Evolutionary conservation across 2,329 filamentous ascomycete genomes (phyloP).

Genomic region (Pestalotiopsis sp.): DNA sequence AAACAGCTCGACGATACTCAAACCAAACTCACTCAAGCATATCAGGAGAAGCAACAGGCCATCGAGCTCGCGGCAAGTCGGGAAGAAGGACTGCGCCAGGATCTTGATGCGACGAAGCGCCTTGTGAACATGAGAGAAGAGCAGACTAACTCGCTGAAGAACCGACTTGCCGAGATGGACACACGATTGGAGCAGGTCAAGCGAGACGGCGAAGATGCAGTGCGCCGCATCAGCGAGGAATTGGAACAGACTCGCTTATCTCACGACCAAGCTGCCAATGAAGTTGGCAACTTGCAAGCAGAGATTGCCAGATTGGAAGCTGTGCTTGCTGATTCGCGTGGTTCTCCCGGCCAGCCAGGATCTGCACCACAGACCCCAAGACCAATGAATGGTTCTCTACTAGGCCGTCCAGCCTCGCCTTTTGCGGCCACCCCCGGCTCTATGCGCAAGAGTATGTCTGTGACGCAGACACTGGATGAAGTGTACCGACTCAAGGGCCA

Average conservation of each 20-base stretch:
- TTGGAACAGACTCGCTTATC: conserved; percentile 56
- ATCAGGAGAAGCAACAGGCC: conserved; percentile 80
- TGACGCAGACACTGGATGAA: conserved; percentile 65
- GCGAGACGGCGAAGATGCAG: conserved; percentile 65
- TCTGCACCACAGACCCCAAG: conserved; percentile 64
- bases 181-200: conserved; percentile 62
- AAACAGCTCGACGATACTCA: conserved; percentile 82
- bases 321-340: conserved; percentile 41
- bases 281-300: conserved; percentile 51
- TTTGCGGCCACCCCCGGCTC: conserved; percentile 61
- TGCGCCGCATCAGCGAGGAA: conserved; percentile 57
- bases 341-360: conserved; percentile 36
- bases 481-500: conserved; percentile 70
- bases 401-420: conserved; percentile 58
- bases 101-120: conserved; percentile 78
- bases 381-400: conserved; percentile 53
- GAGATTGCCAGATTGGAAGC: conserved; percentile 57
- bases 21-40: conserved; percentile 82
- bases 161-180: conserved; percentile 71
- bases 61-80: conserved; percentile 79
- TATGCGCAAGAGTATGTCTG: conserved; percentile 59
- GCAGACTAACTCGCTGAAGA: conserved; percentile 71
- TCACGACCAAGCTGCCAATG: conserved; percentile 48
- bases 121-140: conserved; percentile 82
- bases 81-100: conserved; percentile 85